These are phyloP conservation scores for Warburgia ugandensis DNA, from an alignment of 164 flowering plant species.

Conservation along the genomic window DNA sequence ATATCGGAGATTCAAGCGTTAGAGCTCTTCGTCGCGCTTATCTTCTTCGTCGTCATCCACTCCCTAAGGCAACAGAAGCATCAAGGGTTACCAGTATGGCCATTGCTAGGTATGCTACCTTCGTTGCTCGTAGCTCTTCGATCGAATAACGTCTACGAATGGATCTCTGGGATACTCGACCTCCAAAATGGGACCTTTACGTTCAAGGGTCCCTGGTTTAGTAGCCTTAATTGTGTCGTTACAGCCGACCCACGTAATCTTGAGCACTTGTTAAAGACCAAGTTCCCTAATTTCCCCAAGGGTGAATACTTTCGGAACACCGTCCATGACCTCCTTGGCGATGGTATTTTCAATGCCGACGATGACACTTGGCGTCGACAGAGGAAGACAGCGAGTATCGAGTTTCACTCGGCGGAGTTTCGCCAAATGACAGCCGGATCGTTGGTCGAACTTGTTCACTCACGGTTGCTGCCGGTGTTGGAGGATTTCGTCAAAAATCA, in stretches of 20 bases:
- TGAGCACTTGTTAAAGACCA: conserved; percentile 74
- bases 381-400: conserved; percentile 78
- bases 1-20: conserved; percentile 36
- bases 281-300: conserved; percentile 61
- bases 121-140: conserved; percentile 42
- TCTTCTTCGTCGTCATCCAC: conserved; percentile 48
- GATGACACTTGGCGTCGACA: conserved; percentile 74
- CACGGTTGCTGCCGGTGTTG: conserved; percentile 51
- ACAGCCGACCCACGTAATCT: conserved; percentile 79
- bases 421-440: conserved; percentile 52
- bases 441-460: conserved; percentile 55
- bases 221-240: conserved; percentile 57
- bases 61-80: conserved; percentile 45
- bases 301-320: conserved; percentile 51
- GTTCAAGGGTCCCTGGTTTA: conserved; percentile 67
- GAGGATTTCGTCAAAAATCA: conserved; percentile 27
- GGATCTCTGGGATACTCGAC: conserved; percentile 45
- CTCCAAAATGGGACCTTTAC: conserved; percentile 51
- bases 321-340: conserved; percentile 67
- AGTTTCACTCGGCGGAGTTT: conserved; percentile 79
- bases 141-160: conserved; percentile 52
- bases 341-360: conserved; percentile 88
- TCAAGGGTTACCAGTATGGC: conserved; percentile 76
- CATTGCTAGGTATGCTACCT: conserved; percentile 80
- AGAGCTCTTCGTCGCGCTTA: conserved; percentile 47